Percentiles rank a stretch among this genome's conserved stretches.
These are phyloP conservation scores for Diutina neorugosa DNA, from an alignment of 1,139 yeast species.

Conservation along the genomic window DNA sequence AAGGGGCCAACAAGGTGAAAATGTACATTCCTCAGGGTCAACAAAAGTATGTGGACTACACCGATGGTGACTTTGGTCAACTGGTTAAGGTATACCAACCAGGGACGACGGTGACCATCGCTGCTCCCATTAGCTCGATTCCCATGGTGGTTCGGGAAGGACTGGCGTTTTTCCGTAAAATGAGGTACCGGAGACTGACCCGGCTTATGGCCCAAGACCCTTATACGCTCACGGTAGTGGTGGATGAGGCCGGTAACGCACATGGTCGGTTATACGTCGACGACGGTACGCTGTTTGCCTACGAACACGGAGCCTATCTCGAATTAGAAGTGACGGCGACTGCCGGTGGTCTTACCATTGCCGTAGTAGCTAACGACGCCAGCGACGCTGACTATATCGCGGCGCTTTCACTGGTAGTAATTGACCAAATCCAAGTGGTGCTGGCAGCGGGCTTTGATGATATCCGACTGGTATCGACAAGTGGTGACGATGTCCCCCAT, in stretches of 20 bases:
- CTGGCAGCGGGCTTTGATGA: background rate
- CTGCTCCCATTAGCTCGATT: conserved; percentile 45
- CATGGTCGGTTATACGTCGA: conserved; percentile 57
- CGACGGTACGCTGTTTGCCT: conserved; percentile 67
- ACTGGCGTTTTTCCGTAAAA: conserved; percentile 52
- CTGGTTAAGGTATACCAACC: conserved; percentile 8
- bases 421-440: background rate
- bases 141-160: conserved; percentile 80
- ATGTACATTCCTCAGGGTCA: conserved; percentile 52
- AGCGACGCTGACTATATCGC: background rate
- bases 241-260: conserved; percentile 39
- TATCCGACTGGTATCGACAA: background rate
- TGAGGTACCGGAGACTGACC: conserved; percentile 70
- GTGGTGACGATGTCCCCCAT: background rate
- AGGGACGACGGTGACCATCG: background rate
- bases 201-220: conserved; percentile 75
- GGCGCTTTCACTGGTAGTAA: background rate
- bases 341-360: background rate
- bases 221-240: conserved; percentile 60
- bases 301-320: conserved; percentile 34
- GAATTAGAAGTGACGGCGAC: background rate
- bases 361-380: background rate
- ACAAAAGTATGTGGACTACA: conserved; percentile 44
- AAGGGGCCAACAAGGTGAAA: conserved; percentile 29
- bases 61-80: conserved; percentile 19